Evolutionary conservation across 345 rosid genomes (phyloP), one percentile per base, ranked within the genome.

Genomic region (Dipteronia sinensis): DNA sequence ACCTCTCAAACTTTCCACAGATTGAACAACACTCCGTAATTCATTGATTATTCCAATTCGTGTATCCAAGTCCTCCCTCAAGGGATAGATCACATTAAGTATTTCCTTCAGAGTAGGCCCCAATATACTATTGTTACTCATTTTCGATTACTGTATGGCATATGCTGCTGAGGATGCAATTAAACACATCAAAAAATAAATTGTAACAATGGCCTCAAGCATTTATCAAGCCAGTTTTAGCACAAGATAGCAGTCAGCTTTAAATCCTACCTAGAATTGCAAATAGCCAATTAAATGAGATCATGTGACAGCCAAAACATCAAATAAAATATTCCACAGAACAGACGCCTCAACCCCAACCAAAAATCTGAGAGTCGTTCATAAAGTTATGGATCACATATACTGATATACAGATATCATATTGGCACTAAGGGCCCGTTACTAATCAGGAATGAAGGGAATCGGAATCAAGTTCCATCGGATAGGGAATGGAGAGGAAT

Each of bases 1-100:
- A 95, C 99, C 99, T 93, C 91, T 88, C 65, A 95, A 81, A 79
- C 88, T 86, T 62, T 89, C 94, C 69, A 95, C 74, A 12, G 97
- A 89, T 71, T 58, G 82, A 75, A 93, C 84, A 46, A 88, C 86
- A 19, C 71, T 74, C 55, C 83, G 83, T 79, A 95, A 71, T 67
- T 93, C 94, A 75, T 82, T 77, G 44, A 95, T 84, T 75, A 95
- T 77, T 29, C 27, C 76, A 56, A 51, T 66, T 72, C 98, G 81
- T 0, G 72, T 81, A 42, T 19, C 82, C 93, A 90, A 84, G 78
- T 93, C 94, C 22, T 84, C 87, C 19, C 79, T 80, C 40, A 76
- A 58, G 61, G 99, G 99, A 65, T 78, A 82, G 80, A 93, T 76
- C 58, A 85, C 88, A 17, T 71, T 74, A 75, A 95, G 94, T 68